phyloP scores from a whole-genome alignment of 805 yeast species.

The Ogataea haglerorum region DNA sequence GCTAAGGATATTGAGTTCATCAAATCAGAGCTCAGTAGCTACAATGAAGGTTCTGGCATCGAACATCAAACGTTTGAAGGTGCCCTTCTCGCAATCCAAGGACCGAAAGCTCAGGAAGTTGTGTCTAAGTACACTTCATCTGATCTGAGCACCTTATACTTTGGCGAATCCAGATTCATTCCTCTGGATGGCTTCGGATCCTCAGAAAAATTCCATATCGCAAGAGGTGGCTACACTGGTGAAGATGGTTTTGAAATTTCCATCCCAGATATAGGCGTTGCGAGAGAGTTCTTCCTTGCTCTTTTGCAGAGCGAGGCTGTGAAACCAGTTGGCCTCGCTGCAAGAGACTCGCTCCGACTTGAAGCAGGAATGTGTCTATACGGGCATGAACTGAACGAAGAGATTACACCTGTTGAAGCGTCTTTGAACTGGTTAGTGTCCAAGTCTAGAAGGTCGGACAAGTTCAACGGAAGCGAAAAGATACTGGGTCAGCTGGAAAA shows the following conservation, averaged over 20 bases:
- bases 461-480: conserved; percentile 73
- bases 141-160: conserved; percentile 59
- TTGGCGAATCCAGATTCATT: conserved; percentile 65
- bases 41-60: conserved; percentile 27
- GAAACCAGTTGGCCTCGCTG: conserved; percentile 94
- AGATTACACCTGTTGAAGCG: conserved; percentile 83
- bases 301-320: conserved; percentile 55
- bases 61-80: conserved; percentile 53
- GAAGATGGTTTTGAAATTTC: conserved; percentile 97
- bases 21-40: conserved; percentile 43
- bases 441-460: conserved; percentile 61
- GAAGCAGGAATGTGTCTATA: conserved; percentile 99
- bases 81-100: conserved; percentile 86
- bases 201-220: conserved; percentile 58
- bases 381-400: conserved; percentile 84
- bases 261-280: conserved; percentile 53
- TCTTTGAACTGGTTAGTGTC: conserved; percentile 88
- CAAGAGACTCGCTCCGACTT: conserved; percentile 89
- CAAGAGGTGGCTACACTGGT: conserved; percentile 97
- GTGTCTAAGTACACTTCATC: conserved; percentile 60
- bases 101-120: conserved; percentile 75
- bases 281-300: conserved; percentile 58
- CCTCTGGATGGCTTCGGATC: conserved; percentile 39
- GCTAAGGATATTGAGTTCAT: conserved; percentile 73
- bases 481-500: conserved; percentile 64